Percentiles rank a stretch among this genome's conserved stretches.
phyloP scores from a whole-genome alignment of 2,329 filamentous ascomycete genomes.

The Ophiostoma ulmi region DNA sequence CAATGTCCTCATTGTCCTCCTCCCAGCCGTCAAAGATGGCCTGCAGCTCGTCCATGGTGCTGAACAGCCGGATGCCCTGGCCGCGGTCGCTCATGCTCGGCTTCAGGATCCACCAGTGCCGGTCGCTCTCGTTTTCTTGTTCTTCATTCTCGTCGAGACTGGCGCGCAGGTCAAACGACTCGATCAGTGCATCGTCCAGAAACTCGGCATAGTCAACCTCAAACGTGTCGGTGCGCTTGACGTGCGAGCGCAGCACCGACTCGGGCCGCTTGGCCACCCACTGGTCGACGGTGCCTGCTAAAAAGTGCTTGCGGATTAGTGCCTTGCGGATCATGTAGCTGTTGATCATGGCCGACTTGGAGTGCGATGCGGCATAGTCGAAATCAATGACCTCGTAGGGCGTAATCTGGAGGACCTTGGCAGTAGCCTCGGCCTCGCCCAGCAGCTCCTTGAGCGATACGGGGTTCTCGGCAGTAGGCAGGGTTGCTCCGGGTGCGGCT shows the following conservation, averaged over 20 bases:
- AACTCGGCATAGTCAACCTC: constrained; percentile 97
- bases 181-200: constrained; percentile 83
- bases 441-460: constrained; percentile 38
- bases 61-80: constrained; percentile 87
- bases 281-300: constrained; percentile 74
- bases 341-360: constrained; percentile 65
- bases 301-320: constrained; percentile 91
- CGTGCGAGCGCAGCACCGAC: constrained; percentile 62
- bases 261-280: constrained; percentile 81
- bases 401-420: constrained; percentile 66
- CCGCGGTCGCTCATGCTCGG: constrained; percentile 96
- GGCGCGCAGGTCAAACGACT: constrained; percentile 80
- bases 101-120: constrained; percentile 97
- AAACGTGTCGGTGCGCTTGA: constrained; percentile 77
- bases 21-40: constrained; percentile 92
- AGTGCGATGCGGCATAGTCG: constrained; percentile 60
- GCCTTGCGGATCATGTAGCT: constrained; percentile 95
- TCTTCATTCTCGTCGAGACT: constrained; percentile 64
- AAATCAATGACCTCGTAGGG: constrained; percentile 88
- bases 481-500: constrained; percentile 5
- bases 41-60: constrained; percentile 75
- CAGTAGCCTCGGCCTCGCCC: constrained; percentile 26
- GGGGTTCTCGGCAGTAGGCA: constrained; percentile 29
- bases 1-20: constrained; percentile 57
- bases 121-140: constrained; percentile 34